Percentiles rank a stretch among this genome's conserved stretches.
These are phyloP conservation scores for Starmerella bacillaris DNA, from an alignment of 805 yeast genomes.

Conservation along the genomic window DNA sequence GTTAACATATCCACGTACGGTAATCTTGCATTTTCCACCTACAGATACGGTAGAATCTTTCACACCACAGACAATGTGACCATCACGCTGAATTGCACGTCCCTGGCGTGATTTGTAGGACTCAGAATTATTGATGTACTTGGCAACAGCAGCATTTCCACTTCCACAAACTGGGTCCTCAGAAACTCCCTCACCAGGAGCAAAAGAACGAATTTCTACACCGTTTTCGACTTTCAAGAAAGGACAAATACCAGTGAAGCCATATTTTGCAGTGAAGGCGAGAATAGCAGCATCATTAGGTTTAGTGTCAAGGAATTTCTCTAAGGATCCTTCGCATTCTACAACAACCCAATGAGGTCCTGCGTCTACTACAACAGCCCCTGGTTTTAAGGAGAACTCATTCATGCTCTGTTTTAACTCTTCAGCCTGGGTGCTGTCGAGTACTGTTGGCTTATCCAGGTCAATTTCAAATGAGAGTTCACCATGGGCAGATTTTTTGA, in stretches of 20 bases:
- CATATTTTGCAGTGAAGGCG: conserved; percentile 1
- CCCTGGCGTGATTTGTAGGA: conserved; percentile 14
- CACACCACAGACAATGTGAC: conserved; percentile 7
- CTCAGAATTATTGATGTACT: conserved; percentile 2
- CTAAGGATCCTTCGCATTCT: neutral
- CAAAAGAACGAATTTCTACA: conserved; percentile 14
- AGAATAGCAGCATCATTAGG: conserved; percentile 4
- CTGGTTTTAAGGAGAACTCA: neutral
- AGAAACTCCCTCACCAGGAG: conserved; percentile 4
- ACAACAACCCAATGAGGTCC: conserved; percentile 12
- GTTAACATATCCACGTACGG: conserved; percentile 3
- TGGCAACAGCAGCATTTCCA: conserved; percentile 17
- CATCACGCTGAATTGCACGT: conserved; percentile 12
- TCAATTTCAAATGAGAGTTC: conserved; percentile 6
- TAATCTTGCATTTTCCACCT: conserved; percentile 9
- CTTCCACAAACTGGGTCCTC: conserved; percentile 17
- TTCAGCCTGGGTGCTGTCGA: conserved; percentile 1
- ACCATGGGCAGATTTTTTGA: conserved; percentile 29
- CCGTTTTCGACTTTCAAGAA: conserved; percentile 2
- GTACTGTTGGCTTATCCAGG: neutral
- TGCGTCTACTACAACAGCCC: conserved; percentile 3
- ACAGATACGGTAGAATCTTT: conserved; percentile 8
- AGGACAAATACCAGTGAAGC: conserved; percentile 7
- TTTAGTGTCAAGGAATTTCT: conserved; percentile 2
- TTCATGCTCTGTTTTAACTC: neutral